Conservation (phyloP, 148 eudicot genomes). For the Pharnaceum exiguum region DNA sequence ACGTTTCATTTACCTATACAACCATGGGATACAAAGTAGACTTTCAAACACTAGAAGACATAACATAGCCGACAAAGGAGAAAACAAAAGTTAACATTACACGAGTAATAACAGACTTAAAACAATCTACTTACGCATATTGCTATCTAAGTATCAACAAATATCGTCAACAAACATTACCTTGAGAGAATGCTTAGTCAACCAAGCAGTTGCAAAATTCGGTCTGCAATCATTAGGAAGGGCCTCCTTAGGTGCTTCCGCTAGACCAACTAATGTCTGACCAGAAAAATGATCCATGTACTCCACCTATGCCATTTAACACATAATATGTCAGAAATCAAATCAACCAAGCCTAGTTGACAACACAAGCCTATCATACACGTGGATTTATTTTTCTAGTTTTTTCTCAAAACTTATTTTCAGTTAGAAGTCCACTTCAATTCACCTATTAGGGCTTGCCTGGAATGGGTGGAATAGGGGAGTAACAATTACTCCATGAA, state of each 20-base stretch:
- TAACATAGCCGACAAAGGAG: too few relatives aligned
- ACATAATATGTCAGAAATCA: neutral
- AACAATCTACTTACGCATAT: too few relatives aligned
- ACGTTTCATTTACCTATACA: constrained; percentile 82
- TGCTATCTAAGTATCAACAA: neutral
- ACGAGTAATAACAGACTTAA: too few relatives aligned
- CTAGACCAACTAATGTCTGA: constrained; percentile 53
- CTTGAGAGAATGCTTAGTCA: constrained; percentile 62
- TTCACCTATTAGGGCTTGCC: too few relatives aligned
- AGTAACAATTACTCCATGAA: too few relatives aligned
- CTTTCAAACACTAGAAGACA: neutral
- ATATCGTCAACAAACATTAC: constrained; percentile 27
- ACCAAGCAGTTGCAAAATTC: constrained; percentile 72
- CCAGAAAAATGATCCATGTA: constrained; percentile 81
- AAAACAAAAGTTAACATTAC: too few relatives aligned
- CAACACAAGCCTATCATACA: neutral
- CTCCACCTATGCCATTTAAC: constrained; percentile 52
- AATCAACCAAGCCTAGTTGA: neutral
- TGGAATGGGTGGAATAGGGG: too few relatives aligned
- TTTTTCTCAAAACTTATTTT: too few relatives aligned
- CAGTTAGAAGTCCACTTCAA: too few relatives aligned
- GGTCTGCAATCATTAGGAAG: constrained; percentile 93
- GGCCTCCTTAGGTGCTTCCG: constrained; percentile 94
- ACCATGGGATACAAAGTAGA: neutral
- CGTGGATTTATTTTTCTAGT: too few relatives aligned